These are phyloP conservation scores for Crithidia bombi DNA, from an alignment of 208 protist genomes.

Conservation along the genomic window DNA sequence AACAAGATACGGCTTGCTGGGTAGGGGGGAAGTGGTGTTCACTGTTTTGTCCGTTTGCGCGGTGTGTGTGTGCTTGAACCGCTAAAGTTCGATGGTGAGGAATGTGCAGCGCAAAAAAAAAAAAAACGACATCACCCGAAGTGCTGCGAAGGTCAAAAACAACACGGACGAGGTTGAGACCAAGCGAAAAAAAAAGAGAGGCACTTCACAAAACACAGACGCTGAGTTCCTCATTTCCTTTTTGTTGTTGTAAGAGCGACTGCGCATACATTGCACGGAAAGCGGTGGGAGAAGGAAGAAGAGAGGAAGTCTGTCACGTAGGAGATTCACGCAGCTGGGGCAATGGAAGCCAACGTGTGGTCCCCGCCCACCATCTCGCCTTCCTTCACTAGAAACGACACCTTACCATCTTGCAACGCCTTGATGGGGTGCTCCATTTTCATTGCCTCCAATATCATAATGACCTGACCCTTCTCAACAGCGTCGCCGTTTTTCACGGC, in stretches of 20 bases:
- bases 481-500: slow-evolving; percentile 71
- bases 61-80: not conserved
- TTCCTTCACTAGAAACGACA: slow-evolving; percentile 52
- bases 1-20: too few relatives aligned
- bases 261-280: not conserved
- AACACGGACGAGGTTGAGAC: too few relatives aligned
- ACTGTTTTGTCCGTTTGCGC: too few relatives aligned
- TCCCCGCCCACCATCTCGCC: slow-evolving; percentile 46
- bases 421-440: slow-evolving; percentile 95
- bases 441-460: slow-evolving; percentile 96
- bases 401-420: slow-evolving; percentile 50
- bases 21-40: not conserved
- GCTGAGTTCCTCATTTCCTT: too few relatives aligned
- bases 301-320: not conserved
- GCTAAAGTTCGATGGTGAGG: not conserved
- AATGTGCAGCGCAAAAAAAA: not conserved
- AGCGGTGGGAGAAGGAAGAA: not conserved
- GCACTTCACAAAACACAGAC: not conserved
- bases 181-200: too few relatives aligned
- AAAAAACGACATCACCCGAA: not conserved
- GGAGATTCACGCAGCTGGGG: not conserved
- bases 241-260: too few relatives aligned
- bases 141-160: too few relatives aligned
- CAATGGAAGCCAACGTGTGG: slow-evolving; percentile 38
- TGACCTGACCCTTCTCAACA: slow-evolving; percentile 82